These are phyloP conservation scores for Clitopilus passeckerianus DNA, from an alignment of 768 basidiomycete genomes.

Conservation along the genomic window DNA sequence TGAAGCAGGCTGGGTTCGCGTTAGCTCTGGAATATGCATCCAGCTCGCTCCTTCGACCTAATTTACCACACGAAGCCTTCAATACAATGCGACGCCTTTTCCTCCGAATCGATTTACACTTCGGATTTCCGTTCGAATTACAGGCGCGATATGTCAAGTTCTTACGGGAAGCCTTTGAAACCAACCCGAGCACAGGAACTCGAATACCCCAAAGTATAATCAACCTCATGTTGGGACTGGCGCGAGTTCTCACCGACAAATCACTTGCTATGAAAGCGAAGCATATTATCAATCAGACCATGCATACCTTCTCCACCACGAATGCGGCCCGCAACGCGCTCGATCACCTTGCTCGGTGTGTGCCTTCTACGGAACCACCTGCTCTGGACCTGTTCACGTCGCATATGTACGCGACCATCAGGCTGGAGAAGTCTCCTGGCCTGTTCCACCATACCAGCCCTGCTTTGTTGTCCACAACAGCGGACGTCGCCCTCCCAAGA, in stretches of 20 bases:
- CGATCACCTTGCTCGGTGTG: constrained; percentile 10
- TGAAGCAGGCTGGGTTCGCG: constrained; percentile 26
- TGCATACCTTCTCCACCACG: constrained; percentile 16
- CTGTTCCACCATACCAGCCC: not conserved
- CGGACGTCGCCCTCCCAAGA: not conserved
- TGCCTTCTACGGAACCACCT: constrained; percentile 11
- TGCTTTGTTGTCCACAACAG: not conserved
- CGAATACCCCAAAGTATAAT: constrained; percentile 24
- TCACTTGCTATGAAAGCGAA: constrained; percentile 22
- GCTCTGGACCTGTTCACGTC: constrained; percentile 23
- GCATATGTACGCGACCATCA: constrained; percentile 30
- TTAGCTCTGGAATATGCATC: constrained; percentile 24
- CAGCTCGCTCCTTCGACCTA: constrained; percentile 12
- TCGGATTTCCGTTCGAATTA: constrained; percentile 14
- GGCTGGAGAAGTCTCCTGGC: constrained; percentile 7
- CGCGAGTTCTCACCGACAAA: constrained; percentile 20
- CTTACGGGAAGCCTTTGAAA: constrained; percentile 25
- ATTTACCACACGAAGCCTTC: constrained; percentile 29
- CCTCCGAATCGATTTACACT: constrained; percentile 20
- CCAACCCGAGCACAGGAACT: constrained; percentile 11
- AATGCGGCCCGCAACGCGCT: constrained; percentile 20
- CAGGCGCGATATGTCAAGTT: constrained; percentile 21
- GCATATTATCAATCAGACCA: constrained; percentile 19
- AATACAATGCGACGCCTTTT: constrained; percentile 32
- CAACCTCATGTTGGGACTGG: constrained; percentile 23